phyloP scores from a whole-genome alignment of 176 grass and related monocot species.

The Triticum dicoccoides region DNA sequence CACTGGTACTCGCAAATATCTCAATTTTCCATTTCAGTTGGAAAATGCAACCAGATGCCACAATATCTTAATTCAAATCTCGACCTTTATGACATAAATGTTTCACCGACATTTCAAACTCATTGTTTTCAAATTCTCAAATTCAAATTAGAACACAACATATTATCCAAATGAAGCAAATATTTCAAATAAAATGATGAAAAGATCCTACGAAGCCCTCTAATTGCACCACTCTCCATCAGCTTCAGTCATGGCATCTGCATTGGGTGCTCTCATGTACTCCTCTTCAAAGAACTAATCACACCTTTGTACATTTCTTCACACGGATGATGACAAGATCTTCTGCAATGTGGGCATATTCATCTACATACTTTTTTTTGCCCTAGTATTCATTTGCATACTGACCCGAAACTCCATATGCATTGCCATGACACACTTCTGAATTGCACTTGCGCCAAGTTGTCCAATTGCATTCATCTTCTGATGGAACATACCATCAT shows the following conservation, averaged over 20 bases:
- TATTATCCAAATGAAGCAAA: not conserved
- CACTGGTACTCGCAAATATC: too few species aligned
- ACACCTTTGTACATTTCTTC: not conserved
- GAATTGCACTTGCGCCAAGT: too few species aligned
- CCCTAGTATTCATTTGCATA: too few species aligned
- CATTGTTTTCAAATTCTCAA: not conserved
- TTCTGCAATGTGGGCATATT: not conserved
- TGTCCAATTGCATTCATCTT: too few species aligned
- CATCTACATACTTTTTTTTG: not conserved
- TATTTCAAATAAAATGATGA: not conserved
- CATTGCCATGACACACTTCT: too few species aligned
- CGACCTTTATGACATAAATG: not conserved
- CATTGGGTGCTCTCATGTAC: not conserved
- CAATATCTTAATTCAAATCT: not conserved
- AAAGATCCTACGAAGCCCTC: not conserved
- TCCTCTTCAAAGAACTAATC: not conserved
- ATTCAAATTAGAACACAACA: not conserved
- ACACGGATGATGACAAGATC: not conserved
- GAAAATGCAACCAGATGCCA: not conserved
- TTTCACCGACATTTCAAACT: not conserved
- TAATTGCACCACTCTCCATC: not conserved
- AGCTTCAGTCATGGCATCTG: not conserved
- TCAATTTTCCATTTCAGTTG: too few species aligned
- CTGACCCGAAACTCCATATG: too few species aligned
- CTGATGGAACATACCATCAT: too few species aligned